phyloP scores from a whole-genome alignment of 2,329 filamentous ascomycete species.

The Cercospora sp. region DNA sequence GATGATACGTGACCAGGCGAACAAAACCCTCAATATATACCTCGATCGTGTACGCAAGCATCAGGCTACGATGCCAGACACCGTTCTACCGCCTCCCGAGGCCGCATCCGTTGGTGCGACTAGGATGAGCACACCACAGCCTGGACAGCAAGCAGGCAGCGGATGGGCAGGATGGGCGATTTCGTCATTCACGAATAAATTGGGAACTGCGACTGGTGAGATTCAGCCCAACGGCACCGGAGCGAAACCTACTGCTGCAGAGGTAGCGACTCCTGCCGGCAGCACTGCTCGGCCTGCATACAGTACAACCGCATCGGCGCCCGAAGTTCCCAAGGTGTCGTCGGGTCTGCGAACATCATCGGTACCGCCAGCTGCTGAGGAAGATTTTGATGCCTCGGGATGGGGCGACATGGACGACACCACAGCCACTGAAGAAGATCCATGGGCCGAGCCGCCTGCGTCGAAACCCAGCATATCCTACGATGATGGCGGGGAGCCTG shows the following conservation, averaged over 20 bases:
- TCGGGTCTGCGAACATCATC: constrained; percentile 33
- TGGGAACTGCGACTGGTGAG: constrained; percentile 80
- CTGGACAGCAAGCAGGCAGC: constrained; percentile 50
- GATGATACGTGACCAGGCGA: constrained; percentile 85
- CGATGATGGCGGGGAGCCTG: constrained; percentile 84
- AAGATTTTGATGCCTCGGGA: constrained; percentile 63
- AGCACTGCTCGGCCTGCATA: constrained; percentile 38
- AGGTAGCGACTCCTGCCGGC: constrained; percentile 50
- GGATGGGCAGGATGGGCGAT: constrained; percentile 98
- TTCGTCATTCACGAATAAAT: constrained; percentile 95
- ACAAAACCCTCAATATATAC: constrained; percentile 85
- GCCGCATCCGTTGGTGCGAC: constrained; percentile 51
- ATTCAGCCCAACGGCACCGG: constrained; percentile 65
- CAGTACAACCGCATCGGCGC: constrained; percentile 31
- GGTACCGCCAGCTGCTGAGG: constrained; percentile 47
- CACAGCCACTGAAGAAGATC: constrained; percentile 13
- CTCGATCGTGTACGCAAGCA: constrained; percentile 80
- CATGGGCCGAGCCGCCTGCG: constrained; percentile 23
- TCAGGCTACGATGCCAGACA: constrained; percentile 75
- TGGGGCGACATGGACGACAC: constrained; percentile 69
- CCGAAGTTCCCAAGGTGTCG: constrained; percentile 34
- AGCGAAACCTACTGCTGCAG: constrained; percentile 17
- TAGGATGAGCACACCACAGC: constrained; percentile 76
- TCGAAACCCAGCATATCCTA: constrained; percentile 53
- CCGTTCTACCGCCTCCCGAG: constrained; percentile 65